These are phyloP conservation scores for Oehlia diaphana DNA, from an alignment of 192 early-diverging fungal genomes.

Conservation along the genomic window DNA sequence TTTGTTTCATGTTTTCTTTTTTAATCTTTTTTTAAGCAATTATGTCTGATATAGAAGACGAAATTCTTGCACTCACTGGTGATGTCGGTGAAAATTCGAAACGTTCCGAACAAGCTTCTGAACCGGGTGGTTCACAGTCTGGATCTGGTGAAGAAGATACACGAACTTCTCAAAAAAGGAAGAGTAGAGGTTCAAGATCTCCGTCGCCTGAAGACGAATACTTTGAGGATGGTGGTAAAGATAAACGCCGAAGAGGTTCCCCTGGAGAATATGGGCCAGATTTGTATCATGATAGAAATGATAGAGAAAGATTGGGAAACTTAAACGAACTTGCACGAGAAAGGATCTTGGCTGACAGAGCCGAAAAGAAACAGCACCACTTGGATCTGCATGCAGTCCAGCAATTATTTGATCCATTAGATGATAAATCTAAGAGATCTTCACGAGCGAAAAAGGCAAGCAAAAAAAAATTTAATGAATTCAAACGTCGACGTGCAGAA, in stretches of 20 bases:
- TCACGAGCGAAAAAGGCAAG: constrained; percentile 52
- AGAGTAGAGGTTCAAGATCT: not conserved
- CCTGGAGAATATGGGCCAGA: not conserved
- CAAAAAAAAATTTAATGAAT: constrained; percentile 48
- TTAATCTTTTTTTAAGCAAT: too few relatives aligned
- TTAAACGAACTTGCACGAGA: constrained; percentile 75
- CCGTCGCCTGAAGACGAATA: not conserved
- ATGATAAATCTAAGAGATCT: constrained; percentile 42
- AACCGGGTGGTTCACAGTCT: not conserved
- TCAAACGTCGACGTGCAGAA: constrained; percentile 61
- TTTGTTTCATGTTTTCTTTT: too few relatives aligned
- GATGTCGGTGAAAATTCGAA: not conserved
- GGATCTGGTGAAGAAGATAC: not conserved
- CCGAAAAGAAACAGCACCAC: constrained; percentile 46
- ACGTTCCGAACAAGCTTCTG: not conserved
- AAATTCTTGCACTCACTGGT: not conserved
- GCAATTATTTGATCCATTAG: not conserved
- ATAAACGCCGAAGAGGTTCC: not conserved
- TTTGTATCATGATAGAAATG: not conserved
- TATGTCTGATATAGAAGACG: not conserved
- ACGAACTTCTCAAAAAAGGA: not conserved
- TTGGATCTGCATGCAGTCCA: not conserved
- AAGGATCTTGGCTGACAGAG: constrained; percentile 71
- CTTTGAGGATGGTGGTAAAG: not conserved
- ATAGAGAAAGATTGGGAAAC: not conserved